A percentile compares a stretch with the other conserved stretches of the same genome.
These are phyloP conservation scores for Russula foetens DNA, from an alignment of 768 basidiomycete genomes.

Conservation along the genomic window DNA sequence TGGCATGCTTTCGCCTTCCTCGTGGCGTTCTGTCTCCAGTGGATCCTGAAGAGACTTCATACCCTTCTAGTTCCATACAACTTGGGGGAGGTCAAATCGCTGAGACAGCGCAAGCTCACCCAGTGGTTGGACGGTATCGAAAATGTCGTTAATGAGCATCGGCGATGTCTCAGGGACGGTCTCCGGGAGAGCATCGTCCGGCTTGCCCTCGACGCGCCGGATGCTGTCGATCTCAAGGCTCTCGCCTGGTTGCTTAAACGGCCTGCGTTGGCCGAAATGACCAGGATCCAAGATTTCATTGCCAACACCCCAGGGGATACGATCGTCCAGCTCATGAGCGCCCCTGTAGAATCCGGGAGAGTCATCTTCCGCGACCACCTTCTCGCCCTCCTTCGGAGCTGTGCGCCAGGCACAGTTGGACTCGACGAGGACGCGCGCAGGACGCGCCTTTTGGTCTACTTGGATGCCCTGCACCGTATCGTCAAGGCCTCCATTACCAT, in stretches of 20 bases:
- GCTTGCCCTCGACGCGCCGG: background rate
- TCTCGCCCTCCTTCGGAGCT: background rate
- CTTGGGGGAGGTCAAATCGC: background rate
- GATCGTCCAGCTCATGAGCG: background rate
- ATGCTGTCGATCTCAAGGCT: background rate
- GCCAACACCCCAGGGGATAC: background rate
- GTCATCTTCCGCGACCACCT: background rate
- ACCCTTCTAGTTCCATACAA: conserved; percentile 1
- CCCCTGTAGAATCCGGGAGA: background rate
- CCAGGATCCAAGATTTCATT: background rate
- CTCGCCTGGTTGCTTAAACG: background rate
- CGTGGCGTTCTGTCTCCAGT: background rate
- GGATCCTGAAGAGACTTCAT: background rate
- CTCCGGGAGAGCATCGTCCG: background rate
- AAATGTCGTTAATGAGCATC: background rate
- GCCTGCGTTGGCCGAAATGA: background rate
- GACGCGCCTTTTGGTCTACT: background rate
- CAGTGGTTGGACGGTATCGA: background rate
- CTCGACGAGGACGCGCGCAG: background rate
- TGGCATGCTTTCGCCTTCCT: background rate
- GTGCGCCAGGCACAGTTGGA: background rate
- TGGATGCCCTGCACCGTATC: background rate
- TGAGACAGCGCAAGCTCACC: background rate
- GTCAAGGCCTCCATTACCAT: background rate
- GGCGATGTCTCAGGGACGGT: background rate